Conservation (phyloP, 805 yeast genomes). For the Wickerhamomyces xylosicus region DNA sequence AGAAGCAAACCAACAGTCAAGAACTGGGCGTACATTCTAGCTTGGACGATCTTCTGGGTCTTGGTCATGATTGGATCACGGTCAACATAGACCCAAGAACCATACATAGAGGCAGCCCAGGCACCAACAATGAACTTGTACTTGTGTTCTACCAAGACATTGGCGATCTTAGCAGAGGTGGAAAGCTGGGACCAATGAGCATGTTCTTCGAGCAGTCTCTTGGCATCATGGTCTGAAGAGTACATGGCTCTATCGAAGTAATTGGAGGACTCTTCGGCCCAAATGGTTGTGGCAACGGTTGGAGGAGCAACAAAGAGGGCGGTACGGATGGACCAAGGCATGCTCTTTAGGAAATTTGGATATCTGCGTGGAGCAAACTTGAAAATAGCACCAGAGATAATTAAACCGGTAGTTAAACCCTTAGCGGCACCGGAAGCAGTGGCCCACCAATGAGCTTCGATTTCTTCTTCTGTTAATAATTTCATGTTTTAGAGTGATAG, state of each 20-base stretch:
- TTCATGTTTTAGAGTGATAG: constrained; percentile 50
- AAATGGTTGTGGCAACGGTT: constrained; percentile 46
- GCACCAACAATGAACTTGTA: constrained; percentile 59
- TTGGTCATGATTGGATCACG: constrained; percentile 65
- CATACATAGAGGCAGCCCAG: constrained; percentile 76
- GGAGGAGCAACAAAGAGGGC: constrained; percentile 65
- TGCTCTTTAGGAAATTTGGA: constrained; percentile 30
- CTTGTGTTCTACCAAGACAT: constrained; percentile 41
- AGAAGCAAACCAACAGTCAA: constrained; percentile 61
- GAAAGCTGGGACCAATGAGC: constrained; percentile 43
- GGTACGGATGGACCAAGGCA: constrained; percentile 51
- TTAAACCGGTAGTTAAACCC: constrained; percentile 48
- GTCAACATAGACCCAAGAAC: constrained; percentile 67
- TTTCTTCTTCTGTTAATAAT: constrained; percentile 54
- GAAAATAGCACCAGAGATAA: constrained; percentile 44
- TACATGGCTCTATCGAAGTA: constrained; percentile 54
- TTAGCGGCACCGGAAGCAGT: constrained; percentile 50
- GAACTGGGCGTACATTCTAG: constrained; percentile 87
- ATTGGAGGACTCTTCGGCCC: constrained; percentile 64
- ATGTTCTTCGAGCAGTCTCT: constrained; percentile 33
- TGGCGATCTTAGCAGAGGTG: constrained; percentile 36
- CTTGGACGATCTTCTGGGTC: constrained; percentile 76
- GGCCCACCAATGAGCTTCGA: constrained; percentile 50
- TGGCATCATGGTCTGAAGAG: constrained; percentile 30
- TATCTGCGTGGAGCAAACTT: constrained; percentile 37